These are phyloP conservation scores for Fusarium tuaranense DNA, from an alignment of 2,329 filamentous ascomycete genomes.

Conservation along the genomic window DNA sequence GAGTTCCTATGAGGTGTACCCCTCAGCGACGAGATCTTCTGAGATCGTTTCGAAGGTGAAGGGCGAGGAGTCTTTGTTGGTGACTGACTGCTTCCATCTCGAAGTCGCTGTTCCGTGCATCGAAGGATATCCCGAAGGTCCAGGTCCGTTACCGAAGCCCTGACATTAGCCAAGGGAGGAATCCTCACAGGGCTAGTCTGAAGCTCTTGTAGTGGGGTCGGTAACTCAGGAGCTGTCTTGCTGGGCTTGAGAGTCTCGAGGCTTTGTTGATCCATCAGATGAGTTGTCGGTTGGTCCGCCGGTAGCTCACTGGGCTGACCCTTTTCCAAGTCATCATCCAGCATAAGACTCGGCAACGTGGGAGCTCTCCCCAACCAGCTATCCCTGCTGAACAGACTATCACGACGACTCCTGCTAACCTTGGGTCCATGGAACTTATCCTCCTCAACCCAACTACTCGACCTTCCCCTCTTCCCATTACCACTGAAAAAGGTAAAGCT, in stretches of 20 bases:
- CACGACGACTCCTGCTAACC: constrained; percentile 47
- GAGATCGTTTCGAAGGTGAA: constrained; percentile 33
- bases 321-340: constrained; percentile 44
- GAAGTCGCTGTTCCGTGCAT: constrained; percentile 64
- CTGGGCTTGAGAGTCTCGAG: constrained; percentile 28
- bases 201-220: constrained; percentile 22
- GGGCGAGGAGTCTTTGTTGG: constrained; percentile 46
- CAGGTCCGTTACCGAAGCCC: constrained; percentile 54
- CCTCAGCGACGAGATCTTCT: constrained; percentile 31
- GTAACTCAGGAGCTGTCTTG: constrained; percentile 39
- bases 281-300: constrained; percentile 26
- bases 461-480: constrained; percentile 42
- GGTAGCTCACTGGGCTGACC: constrained; percentile 18
- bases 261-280: constrained; percentile 35
- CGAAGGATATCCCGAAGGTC: constrained; percentile 64
- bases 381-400: constrained; percentile 48
- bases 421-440: constrained; percentile 63
- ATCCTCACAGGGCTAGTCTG: constrained; percentile 22
- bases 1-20: constrained; percentile 45
- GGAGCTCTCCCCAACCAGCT: constrained; percentile 51
- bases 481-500: constrained; percentile 45
- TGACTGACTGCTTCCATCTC: constrained; percentile 51
- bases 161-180: constrained; percentile 35
- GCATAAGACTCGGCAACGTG: constrained; percentile 50
- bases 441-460: constrained; percentile 61